Percentiles rank a stretch among this genome's conserved stretches.
phyloP scores from a whole-genome alignment of 768 basidiomycete genomes.

The Pleurotus eryngii region DNA sequence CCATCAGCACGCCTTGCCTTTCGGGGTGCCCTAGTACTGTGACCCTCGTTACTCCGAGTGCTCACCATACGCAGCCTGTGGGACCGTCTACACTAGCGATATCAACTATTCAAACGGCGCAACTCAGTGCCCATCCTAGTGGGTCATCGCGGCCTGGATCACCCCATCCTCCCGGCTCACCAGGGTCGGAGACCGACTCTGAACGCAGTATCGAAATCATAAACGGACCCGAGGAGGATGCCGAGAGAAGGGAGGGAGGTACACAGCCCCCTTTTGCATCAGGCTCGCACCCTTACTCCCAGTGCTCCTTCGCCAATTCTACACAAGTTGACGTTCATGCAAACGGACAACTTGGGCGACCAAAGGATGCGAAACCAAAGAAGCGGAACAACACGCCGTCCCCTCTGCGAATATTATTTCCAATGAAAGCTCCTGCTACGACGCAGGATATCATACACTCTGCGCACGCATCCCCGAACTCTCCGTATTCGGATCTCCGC shows the following conservation, averaged over 20 bases:
- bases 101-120: not conserved
- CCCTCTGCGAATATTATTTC: constrained; percentile 45
- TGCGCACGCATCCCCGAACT: constrained; percentile 36
- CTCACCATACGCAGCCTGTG: constrained; percentile 16
- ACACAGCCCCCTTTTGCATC: not conserved
- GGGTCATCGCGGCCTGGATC: not conserved
- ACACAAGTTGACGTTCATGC: not conserved
- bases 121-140: not conserved
- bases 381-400: constrained; percentile 41
- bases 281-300: not conserved
- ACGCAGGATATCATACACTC: constrained; percentile 35
- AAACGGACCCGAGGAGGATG: not conserved
- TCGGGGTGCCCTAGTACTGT: constrained; percentile 38
- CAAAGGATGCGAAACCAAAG: constrained; percentile 19
- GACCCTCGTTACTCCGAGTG: constrained; percentile 28
- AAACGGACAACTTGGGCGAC: not conserved
- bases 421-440: constrained; percentile 30
- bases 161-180: not conserved
- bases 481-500: constrained; percentile 36
- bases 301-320: not conserved
- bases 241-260: not conserved
- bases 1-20: constrained; percentile 44
- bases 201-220: not conserved
- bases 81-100: not conserved
- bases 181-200: not conserved